Base-by-base conservation (phyloP, 2,329 filamentous ascomycete genomes). In the Colletotrichum eleusines region DNA sequence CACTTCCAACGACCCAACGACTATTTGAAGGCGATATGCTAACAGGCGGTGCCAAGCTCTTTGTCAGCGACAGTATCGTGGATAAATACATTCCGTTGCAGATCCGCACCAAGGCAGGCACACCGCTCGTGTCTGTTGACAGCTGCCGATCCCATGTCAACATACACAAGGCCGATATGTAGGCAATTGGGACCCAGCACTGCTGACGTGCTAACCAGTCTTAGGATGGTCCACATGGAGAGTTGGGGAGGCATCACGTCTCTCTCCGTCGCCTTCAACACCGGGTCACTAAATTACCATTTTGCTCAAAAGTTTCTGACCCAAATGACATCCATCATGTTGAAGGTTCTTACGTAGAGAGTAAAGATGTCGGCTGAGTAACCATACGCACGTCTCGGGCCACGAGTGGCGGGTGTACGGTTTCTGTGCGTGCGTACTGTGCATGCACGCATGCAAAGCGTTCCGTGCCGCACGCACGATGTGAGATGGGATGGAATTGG, bases 51-150 rank as follows among this genome's bases (percentile, higher is more conserved):
- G 14, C 1, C 20, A 18, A 58, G 28, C 6, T 60, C 20, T 60
- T 60, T 60, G 28, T 23, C 7, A 48, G 57, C 42, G 28, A 60
- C 42, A 28, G 57, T 18, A 31, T 60, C n/a, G 57, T 35, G 57
- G 57, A 60, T 28, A 33, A 60, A 18, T 35, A 35, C 12, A 1
- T 60, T 14, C 38, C 28, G 14, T 5, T 16, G 1, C n/a, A 44
- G 5, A 12, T 58, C 2, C 31, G 16, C 38, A n/a, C 23, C 18
- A 18, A 26, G 23, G 38, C 16, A 8, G 55, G 35, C 35, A 18
- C 44, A 28, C 38, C 12, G 23, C 8, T 44, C 6, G 26, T 58
- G 16, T 23, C 18, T 4, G 23, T 58, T 7, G 55, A 58, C 2
- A 31, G 18, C 23, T 58, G 26, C 9, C 26, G 14, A 18, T 42